Conservation (phyloP, 768 basidiomycete species). For the Panus rudis region DNA sequence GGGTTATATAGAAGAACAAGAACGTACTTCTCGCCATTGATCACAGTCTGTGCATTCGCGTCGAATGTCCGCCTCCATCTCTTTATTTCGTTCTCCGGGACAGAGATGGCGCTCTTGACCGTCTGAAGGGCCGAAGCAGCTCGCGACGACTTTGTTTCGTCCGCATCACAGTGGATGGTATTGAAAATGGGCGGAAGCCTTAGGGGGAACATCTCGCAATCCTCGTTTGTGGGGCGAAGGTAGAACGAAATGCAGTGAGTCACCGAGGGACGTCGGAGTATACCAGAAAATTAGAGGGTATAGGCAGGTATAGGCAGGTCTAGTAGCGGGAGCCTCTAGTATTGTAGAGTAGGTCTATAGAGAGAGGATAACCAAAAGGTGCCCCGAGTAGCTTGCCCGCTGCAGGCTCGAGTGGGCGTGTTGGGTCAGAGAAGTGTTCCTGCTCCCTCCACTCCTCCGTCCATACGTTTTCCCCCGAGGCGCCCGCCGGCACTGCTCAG, state of each 20-base stretch:
- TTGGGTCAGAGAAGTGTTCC: no score
- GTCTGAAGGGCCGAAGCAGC: conserved; percentile 44
- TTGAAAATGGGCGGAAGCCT: conserved; percentile 34
- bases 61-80: conserved; percentile 90
- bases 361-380: no score
- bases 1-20: neutral
- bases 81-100: conserved; percentile 78
- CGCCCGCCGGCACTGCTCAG: no score
- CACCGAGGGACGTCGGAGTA: conserved; percentile 9
- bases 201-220: conserved; percentile 22
- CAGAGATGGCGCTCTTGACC: conserved; percentile 60
- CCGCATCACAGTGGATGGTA: conserved; percentile 49
- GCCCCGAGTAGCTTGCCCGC: no score
- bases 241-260: neutral
- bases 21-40: conserved; percentile 78
- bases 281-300: conserved; percentile 20
- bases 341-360: no score
- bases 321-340: conserved; percentile 14
- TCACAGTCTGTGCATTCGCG: conserved; percentile 61
- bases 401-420: no score
- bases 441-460: no score
- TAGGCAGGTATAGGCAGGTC: conserved; percentile 9
- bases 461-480: no score
- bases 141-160: conserved; percentile 33
- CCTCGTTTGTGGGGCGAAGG: no score